Percentiles rank a stretch among this genome's conserved stretches.
These are phyloP conservation scores for Diospyros lotus DNA, from an alignment of 148 eudicot species.

Conservation along the genomic window DNA sequence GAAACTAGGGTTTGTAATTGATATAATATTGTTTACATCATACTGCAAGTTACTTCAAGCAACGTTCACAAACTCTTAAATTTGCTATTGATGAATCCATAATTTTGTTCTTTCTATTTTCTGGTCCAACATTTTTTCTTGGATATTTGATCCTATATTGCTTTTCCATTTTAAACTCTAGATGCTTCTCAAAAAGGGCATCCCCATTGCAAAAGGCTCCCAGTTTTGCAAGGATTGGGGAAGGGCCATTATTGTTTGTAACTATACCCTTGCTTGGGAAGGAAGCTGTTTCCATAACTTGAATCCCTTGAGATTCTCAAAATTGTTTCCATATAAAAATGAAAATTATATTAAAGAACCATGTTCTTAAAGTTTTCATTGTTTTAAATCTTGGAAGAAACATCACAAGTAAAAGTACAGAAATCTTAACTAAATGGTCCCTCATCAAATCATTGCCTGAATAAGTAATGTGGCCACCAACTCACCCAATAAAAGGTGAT, in stretches of 20 bases:
- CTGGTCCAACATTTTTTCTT: background rate
- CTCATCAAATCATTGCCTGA: too few relatives aligned
- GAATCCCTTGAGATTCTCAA: too few relatives aligned
- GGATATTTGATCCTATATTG: background rate
- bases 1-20: conserved; percentile 65
- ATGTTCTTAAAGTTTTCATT: too few relatives aligned
- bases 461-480: background rate
- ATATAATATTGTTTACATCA: background rate
- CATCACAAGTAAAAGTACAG: too few relatives aligned
- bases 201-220: too few relatives aligned
- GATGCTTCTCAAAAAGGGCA: background rate
- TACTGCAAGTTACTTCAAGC: background rate
- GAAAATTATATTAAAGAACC: too few relatives aligned
- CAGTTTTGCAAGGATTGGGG: too few relatives aligned
- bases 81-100: background rate
- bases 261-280: too few relatives aligned
- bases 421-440: background rate
- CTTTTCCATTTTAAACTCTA: background rate
- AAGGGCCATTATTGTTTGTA: too few relatives aligned
- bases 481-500: background rate
- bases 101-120: background rate
- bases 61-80: background rate
- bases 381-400: too few relatives aligned
- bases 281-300: too few relatives aligned
- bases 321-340: too few relatives aligned